Evolutionary conservation across 805 yeast species (phyloP), one percentile per base, ranked within the genome.

Genomic region (Ogataea populi-albae): DNA sequence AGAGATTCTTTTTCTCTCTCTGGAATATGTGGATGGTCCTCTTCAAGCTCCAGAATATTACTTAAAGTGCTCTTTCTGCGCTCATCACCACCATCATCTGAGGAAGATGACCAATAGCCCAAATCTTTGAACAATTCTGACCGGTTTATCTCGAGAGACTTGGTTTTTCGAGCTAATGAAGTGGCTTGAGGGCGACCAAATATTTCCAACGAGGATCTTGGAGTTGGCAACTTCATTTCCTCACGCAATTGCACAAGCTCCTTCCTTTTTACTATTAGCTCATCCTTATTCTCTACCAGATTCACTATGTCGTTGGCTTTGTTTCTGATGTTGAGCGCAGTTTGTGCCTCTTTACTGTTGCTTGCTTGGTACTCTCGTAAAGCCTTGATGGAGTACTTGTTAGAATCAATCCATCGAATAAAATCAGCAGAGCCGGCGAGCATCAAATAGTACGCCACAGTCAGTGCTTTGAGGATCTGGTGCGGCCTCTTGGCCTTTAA

Each of bases 341-440:
- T 35, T 28, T 42, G 45, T 16, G 35, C 39, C 17, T 47, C 36
- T 5, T 55, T 55, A 9, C 34, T 33, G 35, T 54, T 45, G 34
- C 47, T 46, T 37, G 58, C 22, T 26, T 55, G 52, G 34, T 54
- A 64, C 23, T 62, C 62, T 3, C 35, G 20, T 3, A 65, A 50
- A 2, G 52, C 34, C 2, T 50, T 35, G n/a, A 65, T 30, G 1
- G 50, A 24, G 24, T 52, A 69, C 40, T 53, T 57, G 48, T 69
- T 70, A 25, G 67, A 57, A 35, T 62, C 61, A 39, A 68, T 45
- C 78, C 81, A 77, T 4, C 55, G 43, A 9, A 70, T 60, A 51
- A 76, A 77, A 12, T 64, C 72, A 18, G 50, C 53, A 0, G 81
- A 73, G 0, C 84, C 84, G 24, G 75, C 71, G 38, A 76, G 70